Evolutionary conservation across 306 rosid genomes (phyloP).

Genomic region (Senna tora): DNA sequence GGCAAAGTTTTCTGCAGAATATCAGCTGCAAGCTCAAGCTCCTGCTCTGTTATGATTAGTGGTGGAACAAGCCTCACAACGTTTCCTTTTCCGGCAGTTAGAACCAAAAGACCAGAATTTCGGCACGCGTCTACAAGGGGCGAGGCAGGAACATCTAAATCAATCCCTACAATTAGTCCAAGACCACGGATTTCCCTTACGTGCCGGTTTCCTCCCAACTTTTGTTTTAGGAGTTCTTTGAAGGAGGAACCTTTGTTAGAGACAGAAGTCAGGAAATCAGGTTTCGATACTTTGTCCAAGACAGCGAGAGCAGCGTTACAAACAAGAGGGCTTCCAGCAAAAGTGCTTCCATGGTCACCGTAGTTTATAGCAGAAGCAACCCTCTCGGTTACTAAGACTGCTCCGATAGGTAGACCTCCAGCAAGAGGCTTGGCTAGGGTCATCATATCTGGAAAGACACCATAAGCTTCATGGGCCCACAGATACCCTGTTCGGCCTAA

Average conservation of each 20-base stretch:
- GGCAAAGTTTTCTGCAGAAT: conserved; percentile 53
- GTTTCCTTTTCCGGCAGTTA: conserved; percentile 91
- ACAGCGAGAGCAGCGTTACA: conserved; percentile 79
- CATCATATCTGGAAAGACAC: conserved; percentile 86
- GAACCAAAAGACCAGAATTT: conserved; percentile 64
- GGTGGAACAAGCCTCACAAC: conserved; percentile 92
- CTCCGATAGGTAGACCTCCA: conserved; percentile 95
- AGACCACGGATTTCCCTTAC: conserved; percentile 76
- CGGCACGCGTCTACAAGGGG: conserved; percentile 79
- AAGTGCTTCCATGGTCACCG: conserved; percentile 96
- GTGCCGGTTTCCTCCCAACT: conserved; percentile 69
- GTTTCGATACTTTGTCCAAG: conserved; percentile 66
- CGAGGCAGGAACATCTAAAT: conserved; percentile 69
- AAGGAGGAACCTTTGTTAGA: conserved; percentile 68
- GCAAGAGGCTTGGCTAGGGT: conserved; percentile 97
- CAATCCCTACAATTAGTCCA: conserved; percentile 83
- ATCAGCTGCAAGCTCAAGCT: conserved; percentile 70
- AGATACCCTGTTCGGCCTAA: conserved; percentile 84
- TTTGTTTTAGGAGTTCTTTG: conserved; percentile 66
- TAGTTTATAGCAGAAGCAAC: conserved; percentile 71
- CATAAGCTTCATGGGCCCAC: conserved; percentile 86
- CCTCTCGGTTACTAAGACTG: conserved; percentile 72
- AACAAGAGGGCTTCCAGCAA: conserved; percentile 79
- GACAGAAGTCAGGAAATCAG: conserved; percentile 65
- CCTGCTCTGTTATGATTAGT: conserved; percentile 76